These are phyloP conservation scores for Yamadazyma spencermartinsiae DNA, from an alignment of 1,139 yeast species.

Conservation along the genomic window DNA sequence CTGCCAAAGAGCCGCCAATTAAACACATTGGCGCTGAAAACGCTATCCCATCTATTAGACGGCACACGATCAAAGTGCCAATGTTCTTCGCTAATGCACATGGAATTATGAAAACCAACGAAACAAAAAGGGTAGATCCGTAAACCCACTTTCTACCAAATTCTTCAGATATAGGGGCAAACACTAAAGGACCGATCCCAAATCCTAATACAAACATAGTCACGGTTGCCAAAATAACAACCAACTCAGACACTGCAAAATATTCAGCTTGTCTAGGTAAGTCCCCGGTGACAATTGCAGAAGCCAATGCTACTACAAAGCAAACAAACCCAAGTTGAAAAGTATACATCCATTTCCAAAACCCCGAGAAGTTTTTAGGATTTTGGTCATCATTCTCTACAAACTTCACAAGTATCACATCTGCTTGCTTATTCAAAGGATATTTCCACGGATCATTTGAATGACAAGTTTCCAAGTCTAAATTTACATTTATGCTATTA, in stretches of 20 bases:
- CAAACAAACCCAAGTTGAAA: constrained; percentile 52
- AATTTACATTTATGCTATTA: no score
- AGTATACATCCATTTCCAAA: constrained; percentile 58
- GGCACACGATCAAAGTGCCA: constrained; percentile 64
- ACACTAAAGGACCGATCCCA: constrained; percentile 72
- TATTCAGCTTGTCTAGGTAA: constrained; percentile 50
- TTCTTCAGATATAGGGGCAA: constrained; percentile 77
- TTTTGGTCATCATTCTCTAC: constrained; percentile 54
- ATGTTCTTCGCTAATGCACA: constrained; percentile 73
- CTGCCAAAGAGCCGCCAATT: constrained; percentile 78
- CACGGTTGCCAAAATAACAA: constrained; percentile 53
- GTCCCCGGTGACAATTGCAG: constrained; percentile 65
- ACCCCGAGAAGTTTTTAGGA: constrained; percentile 53
- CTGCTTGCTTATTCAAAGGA: no score
- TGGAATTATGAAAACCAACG: constrained; percentile 67
- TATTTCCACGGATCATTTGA: constrained; percentile 57
- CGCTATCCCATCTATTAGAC: constrained; percentile 70
- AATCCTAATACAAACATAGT: constrained; percentile 70
- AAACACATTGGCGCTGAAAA: constrained; percentile 80
- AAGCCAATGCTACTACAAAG: constrained; percentile 59
- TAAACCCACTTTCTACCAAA: constrained; percentile 65
- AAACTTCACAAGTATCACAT: constrained; percentile 59
- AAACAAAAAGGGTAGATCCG: constrained; percentile 52
- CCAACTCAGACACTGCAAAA: constrained; percentile 55
- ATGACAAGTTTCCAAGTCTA: no score